These are phyloP conservation scores for Clarireedia hainanense DNA, from an alignment of 2,329 filamentous ascomycete species.

Conservation along the genomic window DNA sequence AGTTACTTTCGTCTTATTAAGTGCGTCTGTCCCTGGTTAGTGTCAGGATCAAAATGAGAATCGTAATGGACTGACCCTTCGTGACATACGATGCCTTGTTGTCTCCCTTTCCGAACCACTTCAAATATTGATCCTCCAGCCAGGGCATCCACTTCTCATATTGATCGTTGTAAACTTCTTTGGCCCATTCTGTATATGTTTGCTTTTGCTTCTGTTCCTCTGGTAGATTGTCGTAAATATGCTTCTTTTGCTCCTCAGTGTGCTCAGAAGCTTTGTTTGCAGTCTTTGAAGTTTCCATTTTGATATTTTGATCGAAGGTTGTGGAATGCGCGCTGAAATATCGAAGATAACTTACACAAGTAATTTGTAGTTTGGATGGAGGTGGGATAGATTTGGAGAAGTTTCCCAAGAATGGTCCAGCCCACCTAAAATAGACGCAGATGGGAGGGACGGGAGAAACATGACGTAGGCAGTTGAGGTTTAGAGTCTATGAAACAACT, in stretches of 20 bases:
- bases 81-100: slow-evolving; percentile 68
- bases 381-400: too few species aligned
- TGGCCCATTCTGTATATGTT: slow-evolving; percentile 43
- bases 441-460: too few species aligned
- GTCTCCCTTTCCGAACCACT: slow-evolving; percentile 62
- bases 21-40: slow-evolving; percentile 41
- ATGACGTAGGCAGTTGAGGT: slow-evolving; percentile 1
- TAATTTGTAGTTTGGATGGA: too few species aligned
- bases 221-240: slow-evolving; percentile 15
- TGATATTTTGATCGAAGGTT: background rate
- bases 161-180: slow-evolving; percentile 59
- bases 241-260: slow-evolving; percentile 16
- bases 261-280: slow-evolving; percentile 1
- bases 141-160: slow-evolving; percentile 72
- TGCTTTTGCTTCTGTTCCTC: slow-evolving; percentile 17
- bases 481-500: background rate
- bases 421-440: too few species aligned
- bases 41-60: background rate
- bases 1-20: slow-evolving; percentile 63
- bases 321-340: too few species aligned
- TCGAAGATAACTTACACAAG: too few species aligned
- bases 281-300: slow-evolving; percentile 1
- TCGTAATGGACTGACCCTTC: slow-evolving; percentile 44
- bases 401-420: too few species aligned
- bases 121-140: slow-evolving; percentile 65